These are phyloP conservation scores for Mycena rebaudengoi DNA, from an alignment of 768 basidiomycete genomes.

Conservation along the genomic window DNA sequence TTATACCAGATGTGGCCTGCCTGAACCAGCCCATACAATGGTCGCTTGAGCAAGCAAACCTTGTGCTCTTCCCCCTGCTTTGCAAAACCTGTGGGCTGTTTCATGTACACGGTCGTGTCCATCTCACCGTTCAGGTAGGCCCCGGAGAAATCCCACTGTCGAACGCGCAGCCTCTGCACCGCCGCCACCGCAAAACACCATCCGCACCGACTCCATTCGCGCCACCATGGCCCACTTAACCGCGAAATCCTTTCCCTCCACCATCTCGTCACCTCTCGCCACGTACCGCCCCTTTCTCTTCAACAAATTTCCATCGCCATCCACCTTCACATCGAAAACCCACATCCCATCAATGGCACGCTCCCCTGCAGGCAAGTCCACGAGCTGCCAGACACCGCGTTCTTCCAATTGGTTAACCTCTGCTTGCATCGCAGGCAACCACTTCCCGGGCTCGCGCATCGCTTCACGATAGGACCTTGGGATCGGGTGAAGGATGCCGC, in stretches of 20 bases:
- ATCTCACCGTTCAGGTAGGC: conserved; percentile 11
- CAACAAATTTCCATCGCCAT: conserved; percentile 38
- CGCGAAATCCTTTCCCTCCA: conserved; percentile 1
- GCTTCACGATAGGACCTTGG: conserved; percentile 9
- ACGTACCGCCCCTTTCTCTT: conserved; percentile 51
- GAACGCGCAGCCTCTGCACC: background rate
- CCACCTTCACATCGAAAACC: conserved; percentile 49
- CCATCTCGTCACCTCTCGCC: conserved; percentile 37
- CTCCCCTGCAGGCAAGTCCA: conserved; percentile 15
- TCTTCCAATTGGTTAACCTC: conserved; percentile 11
- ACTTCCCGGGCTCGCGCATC: conserved; percentile 7
- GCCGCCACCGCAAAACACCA: conserved; percentile 17
- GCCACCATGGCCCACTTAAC: conserved; percentile 20
- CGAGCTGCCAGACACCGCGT: conserved; percentile 5
- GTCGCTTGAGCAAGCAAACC: conserved; percentile 11
- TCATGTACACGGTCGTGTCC: conserved; percentile 13
- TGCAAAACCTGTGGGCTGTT: background rate
- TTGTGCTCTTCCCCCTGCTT: conserved; percentile 20
- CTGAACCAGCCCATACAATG: conserved; percentile 7
- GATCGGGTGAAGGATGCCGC: too few relatives aligned
- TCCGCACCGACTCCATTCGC: conserved; percentile 17
- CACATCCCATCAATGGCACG: conserved; percentile 35
- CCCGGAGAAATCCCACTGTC: conserved; percentile 10
- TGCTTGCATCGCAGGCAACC: conserved; percentile 5
- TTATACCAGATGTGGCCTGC: conserved; percentile 14